phyloP scores from a whole-genome alignment of 2,329 filamentous ascomycete species.

The Meredithiella fracta region DNA sequence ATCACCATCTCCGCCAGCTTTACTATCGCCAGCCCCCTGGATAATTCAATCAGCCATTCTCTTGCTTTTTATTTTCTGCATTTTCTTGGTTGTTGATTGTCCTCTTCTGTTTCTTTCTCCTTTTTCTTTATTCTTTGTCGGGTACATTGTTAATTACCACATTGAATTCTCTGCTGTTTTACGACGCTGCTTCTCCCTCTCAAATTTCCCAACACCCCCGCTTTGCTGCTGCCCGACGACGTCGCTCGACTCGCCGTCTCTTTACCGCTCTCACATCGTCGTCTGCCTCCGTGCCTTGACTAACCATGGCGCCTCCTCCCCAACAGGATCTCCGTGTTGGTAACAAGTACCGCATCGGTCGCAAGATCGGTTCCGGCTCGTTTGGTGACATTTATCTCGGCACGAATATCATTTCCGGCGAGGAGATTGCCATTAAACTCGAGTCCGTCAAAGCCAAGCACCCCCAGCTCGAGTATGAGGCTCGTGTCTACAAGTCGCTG shows the following conservation, averaged over 20 bases:
- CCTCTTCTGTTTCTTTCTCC: not conserved
- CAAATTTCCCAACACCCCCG: not conserved
- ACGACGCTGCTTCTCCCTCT: not conserved
- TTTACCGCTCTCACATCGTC: not conserved
- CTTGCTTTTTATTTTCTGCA: not conserved
- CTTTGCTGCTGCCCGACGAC: not conserved
- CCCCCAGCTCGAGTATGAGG: conserved; percentile 96
- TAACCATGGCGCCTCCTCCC: conserved; percentile 3
- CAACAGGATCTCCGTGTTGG: conserved; percentile 88
- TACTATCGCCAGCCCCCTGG: not conserved
- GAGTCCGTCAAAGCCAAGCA: conserved; percentile 99
- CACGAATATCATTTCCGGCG: conserved; percentile 98
- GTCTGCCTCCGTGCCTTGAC: not conserved
- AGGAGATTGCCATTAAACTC: conserved; percentile 99
- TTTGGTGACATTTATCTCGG: conserved; percentile 98
- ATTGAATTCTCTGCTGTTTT: not conserved
- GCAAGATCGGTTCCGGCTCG: conserved; percentile 94
- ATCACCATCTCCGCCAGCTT: not conserved
- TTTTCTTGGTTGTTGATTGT: not conserved
- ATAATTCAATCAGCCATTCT: not conserved
- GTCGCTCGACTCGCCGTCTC: not conserved
- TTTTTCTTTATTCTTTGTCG: not conserved
- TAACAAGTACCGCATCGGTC: conserved; percentile 98
- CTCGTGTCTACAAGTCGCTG: conserved; percentile 77
- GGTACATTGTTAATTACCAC: not conserved